Evolutionary conservation across 176 grass and related monocot genomes (phyloP), one percentile per base, ranked within the genome.

Genomic region (Poa annua): DNA sequence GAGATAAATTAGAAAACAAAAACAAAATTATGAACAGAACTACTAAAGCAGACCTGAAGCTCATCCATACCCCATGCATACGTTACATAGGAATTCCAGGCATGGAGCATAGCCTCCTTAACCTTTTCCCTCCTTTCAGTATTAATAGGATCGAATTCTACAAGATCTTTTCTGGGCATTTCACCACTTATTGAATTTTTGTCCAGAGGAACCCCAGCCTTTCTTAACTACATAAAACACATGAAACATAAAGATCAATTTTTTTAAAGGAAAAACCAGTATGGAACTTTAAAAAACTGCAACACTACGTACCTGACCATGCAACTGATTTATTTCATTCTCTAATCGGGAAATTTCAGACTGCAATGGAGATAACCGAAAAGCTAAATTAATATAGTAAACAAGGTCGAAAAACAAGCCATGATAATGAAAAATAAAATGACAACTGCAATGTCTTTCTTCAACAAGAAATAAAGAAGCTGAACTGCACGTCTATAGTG

Each of bases 11-110:
- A 78, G 12, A 41, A 65, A 84, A 74, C 44, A 77, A 62, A 88
- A 80, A 62, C 17, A 73, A 73, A 87, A 60, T 50, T 26, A 22
- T 71, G 25, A 85, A 81, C 9, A 65, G 52, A 83, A 80, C 70
- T 24, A 75, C 53, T 84, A 85, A 75, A 75, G 72, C 73, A 81
- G 71, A 96, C 97, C 97, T 99, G 91, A 92, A 99, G 93, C 76
- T 99, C 97, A 17, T 99, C 97, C 83, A 90, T 90, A 83, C 91
- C 97, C 93, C 97, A 99, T 12, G 97, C 89, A 79, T 99, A 99
- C 33, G 86, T 91, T 50, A 91, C 91, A 81, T 99, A 99, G 57
- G 97, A 99, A 82, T 89, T 94, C 97, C 97, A 99, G 56, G 93
- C 97, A 88, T 99, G 97, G 53, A 71, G 78, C 93, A 99, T 99